Evolutionary conservation across 345 rosid genomes (phyloP).

Genomic region (Melastoma malabathricum): DNA sequence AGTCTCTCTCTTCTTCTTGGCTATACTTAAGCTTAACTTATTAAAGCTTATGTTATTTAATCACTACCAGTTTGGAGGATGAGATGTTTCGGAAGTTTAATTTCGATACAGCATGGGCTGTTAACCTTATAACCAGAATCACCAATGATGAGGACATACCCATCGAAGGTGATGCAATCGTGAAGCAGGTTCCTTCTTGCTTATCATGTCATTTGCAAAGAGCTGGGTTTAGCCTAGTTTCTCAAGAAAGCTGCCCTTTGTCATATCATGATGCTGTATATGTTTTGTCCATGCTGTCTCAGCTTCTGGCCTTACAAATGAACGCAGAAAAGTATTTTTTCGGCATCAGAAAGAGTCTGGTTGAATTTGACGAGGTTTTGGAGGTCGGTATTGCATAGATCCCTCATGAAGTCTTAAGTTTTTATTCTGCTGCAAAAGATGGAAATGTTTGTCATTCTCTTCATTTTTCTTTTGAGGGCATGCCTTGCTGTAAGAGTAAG

Average conservation of each 20-base stretch:
- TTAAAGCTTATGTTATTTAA: conserved; percentile 4
- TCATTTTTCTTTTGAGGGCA: no score
- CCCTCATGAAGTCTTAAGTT: background rate
- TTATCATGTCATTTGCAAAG: conserved; percentile 1
- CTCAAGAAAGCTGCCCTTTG: no score
- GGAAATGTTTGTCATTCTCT: no score
- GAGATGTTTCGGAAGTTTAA: conserved; percentile 95
- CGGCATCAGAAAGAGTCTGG: conserved; percentile 82
- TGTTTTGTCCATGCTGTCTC: conserved; percentile 6
- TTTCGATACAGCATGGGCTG: conserved; percentile 93
- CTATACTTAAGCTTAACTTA: background rate
- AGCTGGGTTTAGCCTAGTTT: background rate
- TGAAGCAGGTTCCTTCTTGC: conserved; percentile 53
- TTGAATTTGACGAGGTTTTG: conserved; percentile 91
- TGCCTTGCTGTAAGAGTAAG: no score
- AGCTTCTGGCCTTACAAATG: conserved; percentile 82
- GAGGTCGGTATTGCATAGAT: conserved; percentile 39
- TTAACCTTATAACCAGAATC: conserved; percentile 68
- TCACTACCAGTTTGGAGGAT: conserved; percentile 71
- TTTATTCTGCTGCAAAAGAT: no score
- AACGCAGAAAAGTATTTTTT: conserved; percentile 91
- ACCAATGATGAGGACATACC: conserved; percentile 78
- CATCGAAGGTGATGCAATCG: conserved; percentile 74
- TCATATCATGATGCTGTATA: no score
- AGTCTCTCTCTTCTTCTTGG: background rate